Percentiles rank a stretch among this genome's conserved stretches.
phyloP scores from a whole-genome alignment of 257 asterid species.

The Oldenlandia corymbosa region DNA sequence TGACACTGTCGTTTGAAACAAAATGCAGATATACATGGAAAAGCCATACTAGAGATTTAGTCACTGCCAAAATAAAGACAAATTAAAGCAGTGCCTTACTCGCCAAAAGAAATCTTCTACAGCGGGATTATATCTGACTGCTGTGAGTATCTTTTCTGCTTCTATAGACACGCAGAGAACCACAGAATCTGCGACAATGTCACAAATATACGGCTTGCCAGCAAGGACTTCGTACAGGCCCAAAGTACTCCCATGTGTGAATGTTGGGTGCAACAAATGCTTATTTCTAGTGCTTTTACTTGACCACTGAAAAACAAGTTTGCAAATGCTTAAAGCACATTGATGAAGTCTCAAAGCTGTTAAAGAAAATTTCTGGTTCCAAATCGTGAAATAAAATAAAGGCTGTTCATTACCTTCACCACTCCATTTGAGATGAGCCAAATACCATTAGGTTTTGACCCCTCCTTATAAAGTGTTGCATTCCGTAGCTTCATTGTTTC shows the following conservation, averaged over 20 bases:
- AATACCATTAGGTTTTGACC: slow-evolving; percentile 60
- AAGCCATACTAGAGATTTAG: slow-evolving; percentile 12
- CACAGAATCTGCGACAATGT: slow-evolving; percentile 71
- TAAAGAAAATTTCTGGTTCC: background rate
- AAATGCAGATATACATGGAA: background rate
- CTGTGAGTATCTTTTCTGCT: slow-evolving; percentile 60
- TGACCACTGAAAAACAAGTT: slow-evolving; percentile 58
- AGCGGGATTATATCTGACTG: slow-evolving; percentile 63
- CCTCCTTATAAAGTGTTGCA: slow-evolving; percentile 70
- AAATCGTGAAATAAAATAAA: slow-evolving; percentile 3
- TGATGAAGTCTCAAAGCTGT: slow-evolving; percentile 11
- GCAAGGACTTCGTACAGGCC: slow-evolving; percentile 94
- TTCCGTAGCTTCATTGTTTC: slow-evolving; percentile 72
- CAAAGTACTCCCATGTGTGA: slow-evolving; percentile 88
- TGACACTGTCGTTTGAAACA: background rate
- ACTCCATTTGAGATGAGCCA: slow-evolving; percentile 90
- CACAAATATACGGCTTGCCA: slow-evolving; percentile 77
- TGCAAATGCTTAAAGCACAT: slow-evolving; percentile 9
- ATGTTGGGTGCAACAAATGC: slow-evolving; percentile 64
- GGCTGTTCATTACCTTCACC: slow-evolving; percentile 61
- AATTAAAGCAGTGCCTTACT: slow-evolving; percentile 38
- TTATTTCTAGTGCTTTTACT: slow-evolving; percentile 34
- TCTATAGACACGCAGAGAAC: slow-evolving; percentile 73
- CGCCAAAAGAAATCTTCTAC: slow-evolving; percentile 97
- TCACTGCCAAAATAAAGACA: slow-evolving; percentile 11